phyloP scores from a whole-genome alignment of 2,329 filamentous ascomycete species.

The Colletotrichum liriopes region DNA sequence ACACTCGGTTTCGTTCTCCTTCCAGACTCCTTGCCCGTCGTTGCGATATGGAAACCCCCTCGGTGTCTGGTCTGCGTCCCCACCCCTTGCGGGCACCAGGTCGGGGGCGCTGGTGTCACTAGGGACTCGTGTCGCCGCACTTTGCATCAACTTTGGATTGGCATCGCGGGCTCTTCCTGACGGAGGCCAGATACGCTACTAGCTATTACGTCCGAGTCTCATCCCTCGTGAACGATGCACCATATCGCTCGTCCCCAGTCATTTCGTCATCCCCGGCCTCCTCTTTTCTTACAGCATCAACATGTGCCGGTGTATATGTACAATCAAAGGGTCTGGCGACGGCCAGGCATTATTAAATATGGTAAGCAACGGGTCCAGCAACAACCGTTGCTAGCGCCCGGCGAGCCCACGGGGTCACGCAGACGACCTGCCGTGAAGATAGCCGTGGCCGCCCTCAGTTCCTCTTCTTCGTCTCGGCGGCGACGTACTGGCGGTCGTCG shows the following conservation, averaged over 20 bases:
- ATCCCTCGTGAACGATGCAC: neutral
- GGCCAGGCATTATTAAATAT: slow-evolving; percentile 29
- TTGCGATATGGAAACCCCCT: neutral
- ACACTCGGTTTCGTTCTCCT: neutral
- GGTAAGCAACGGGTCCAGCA: neutral
- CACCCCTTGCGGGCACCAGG: too few relatives aligned
- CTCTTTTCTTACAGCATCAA: neutral
- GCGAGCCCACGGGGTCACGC: neutral
- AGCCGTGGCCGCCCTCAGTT: slow-evolving; percentile 26
- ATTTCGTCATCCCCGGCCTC: slow-evolving; percentile 6
- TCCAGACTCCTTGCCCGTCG: neutral
- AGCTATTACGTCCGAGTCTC: neutral
- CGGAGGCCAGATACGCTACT: neutral
- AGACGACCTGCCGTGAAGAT: neutral
- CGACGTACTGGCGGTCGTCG: slow-evolving; percentile 44
- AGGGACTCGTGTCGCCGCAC: too few relatives aligned
- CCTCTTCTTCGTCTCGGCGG: slow-evolving; percentile 45
- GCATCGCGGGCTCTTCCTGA: neutral
- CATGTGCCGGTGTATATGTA: slow-evolving; percentile 22
- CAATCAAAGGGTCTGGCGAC: slow-evolving; percentile 22
- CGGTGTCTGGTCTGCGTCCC: neutral
- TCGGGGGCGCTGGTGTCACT: neutral
- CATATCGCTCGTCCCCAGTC: neutral
- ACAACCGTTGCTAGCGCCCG: neutral
- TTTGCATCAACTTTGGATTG: neutral